Conservation (phyloP, 805 yeast species). For the Candida nanaspora region DNA sequence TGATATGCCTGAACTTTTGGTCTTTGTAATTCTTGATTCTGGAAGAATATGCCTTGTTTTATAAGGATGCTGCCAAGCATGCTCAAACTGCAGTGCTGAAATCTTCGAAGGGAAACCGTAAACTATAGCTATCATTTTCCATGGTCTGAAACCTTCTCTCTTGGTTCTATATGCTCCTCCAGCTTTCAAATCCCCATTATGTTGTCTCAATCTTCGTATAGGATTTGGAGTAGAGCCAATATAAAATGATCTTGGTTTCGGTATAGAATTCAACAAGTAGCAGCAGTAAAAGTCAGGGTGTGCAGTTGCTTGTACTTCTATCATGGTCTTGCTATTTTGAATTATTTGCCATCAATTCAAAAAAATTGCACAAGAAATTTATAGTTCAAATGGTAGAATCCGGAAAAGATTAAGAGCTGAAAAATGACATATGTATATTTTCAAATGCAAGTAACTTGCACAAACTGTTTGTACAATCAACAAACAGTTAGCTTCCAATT, state of each 20-base stretch:
- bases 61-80: slow-evolving; percentile 75
- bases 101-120: slow-evolving; percentile 67
- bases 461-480: too few relatives aligned
- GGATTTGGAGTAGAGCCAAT: slow-evolving; percentile 85
- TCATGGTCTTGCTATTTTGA: neutral
- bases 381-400: too few relatives aligned
- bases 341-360: too few relatives aligned
- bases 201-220: slow-evolving; percentile 58
- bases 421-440: too few relatives aligned
- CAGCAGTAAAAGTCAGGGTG: slow-evolving; percentile 56
- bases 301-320: neutral
- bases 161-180: slow-evolving; percentile 73
- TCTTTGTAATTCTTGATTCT: slow-evolving; percentile 30
- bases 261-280: slow-evolving; percentile 56
- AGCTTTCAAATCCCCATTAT: slow-evolving; percentile 55
- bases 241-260: slow-evolving; percentile 54
- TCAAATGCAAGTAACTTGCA: too few relatives aligned
- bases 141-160: slow-evolving; percentile 53
- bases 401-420: too few relatives aligned
- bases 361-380: too few relatives aligned
- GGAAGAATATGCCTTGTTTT: slow-evolving; percentile 51
- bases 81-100: slow-evolving; percentile 74
- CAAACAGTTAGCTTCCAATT: too few relatives aligned
- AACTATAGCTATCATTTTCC: slow-evolving; percentile 61
- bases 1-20: slow-evolving; percentile 31